phyloP scores from a whole-genome alignment of 108 stramenopile genomes.

The Nannochloropsis gaditana region DNA sequence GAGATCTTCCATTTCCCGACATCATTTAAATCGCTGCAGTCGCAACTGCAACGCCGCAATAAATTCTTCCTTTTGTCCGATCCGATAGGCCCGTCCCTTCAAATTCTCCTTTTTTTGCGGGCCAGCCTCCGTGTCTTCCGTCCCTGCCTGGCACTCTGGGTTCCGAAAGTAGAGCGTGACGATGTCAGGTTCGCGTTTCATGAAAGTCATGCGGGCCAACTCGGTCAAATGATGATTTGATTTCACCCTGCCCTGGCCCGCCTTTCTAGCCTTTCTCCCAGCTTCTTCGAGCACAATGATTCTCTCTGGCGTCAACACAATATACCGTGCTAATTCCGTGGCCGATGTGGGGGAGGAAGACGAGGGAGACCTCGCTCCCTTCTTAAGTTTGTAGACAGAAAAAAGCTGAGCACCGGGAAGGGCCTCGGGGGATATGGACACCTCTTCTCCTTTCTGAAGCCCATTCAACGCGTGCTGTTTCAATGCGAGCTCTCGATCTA shows the following conservation, averaged over 20 bases:
- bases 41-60: constrained; percentile 25
- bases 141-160: not conserved
- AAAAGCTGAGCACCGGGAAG: not conserved
- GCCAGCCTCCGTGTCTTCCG: not conserved
- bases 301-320: constrained; percentile 18
- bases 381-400: not conserved
- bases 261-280: not conserved
- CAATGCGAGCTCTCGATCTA: not conserved
- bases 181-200: constrained; percentile 38
- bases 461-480: not conserved
- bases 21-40: constrained; percentile 36
- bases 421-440: not conserved
- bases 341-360: not conserved
- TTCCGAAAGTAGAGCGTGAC: constrained; percentile 40
- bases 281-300: not conserved
- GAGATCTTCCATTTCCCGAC: not conserved
- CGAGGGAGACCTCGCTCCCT: not conserved
- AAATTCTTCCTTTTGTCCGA: constrained; percentile 35
- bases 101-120: constrained; percentile 20
- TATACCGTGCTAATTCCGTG: constrained; percentile 31
- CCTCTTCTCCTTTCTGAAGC: not conserved
- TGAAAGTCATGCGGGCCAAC: constrained; percentile 51
- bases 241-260: constrained; percentile 38
- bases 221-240: constrained; percentile 53
- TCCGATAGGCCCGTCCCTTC: constrained; percentile 32